These are phyloP conservation scores for Helminthosporium solani DNA, from an alignment of 2,329 filamentous ascomycete genomes.

Conservation along the genomic window DNA sequence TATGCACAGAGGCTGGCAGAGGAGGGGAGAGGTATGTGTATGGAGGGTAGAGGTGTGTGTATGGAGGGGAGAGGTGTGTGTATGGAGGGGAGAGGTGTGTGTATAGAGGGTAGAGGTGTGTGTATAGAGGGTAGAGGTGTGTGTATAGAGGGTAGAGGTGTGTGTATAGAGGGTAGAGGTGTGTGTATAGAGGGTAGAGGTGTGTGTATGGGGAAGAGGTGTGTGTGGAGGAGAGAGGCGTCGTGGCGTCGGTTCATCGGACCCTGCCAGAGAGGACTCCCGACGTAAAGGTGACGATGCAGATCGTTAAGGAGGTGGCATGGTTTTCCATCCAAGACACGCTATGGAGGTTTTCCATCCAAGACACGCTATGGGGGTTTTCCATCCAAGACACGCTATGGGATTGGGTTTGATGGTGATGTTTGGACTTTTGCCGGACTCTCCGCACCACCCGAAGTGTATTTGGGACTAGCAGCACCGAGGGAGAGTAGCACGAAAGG, in stretches of 20 bases:
- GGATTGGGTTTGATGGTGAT: too few species aligned
- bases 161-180: not conserved
- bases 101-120: not conserved
- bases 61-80: too few species aligned
- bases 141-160: not conserved
- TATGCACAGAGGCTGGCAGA: too few species aligned
- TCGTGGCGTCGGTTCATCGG: not conserved
- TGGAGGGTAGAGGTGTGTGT: too few species aligned
- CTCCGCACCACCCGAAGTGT: conserved; percentile 1
- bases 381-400: too few species aligned
- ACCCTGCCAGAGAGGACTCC: conserved; percentile 6
- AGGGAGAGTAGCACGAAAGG: too few species aligned
- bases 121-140: not conserved
- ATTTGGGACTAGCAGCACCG: not conserved
- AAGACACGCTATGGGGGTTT: too few species aligned
- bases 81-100: not conserved
- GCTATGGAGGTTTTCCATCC: too few species aligned
- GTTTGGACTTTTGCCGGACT: too few species aligned
- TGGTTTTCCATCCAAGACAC: conserved; percentile 6
- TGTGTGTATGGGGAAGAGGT: not conserved
- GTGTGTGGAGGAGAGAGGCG: not conserved
- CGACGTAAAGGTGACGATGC: conserved; percentile 1
- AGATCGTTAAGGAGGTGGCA: conserved; percentile 17
- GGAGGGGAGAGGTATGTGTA: too few species aligned
- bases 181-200: not conserved